These are phyloP conservation scores for Castanospermum australe DNA, from an alignment of 306 rosid genomes.

Conservation along the genomic window DNA sequence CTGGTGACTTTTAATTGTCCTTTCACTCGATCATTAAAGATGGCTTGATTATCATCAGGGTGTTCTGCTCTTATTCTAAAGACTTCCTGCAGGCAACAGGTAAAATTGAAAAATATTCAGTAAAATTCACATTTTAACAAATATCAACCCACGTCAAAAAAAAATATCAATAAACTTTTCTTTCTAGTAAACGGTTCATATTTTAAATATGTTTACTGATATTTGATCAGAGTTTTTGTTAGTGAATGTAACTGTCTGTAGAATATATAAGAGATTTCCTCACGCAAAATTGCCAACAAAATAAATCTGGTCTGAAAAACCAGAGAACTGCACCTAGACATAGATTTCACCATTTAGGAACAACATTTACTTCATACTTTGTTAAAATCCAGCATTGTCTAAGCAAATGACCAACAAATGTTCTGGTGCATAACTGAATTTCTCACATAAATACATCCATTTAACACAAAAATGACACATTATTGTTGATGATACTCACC, in stretches of 20 bases:
- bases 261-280: background rate
- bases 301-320: background rate
- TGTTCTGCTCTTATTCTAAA: slow-evolving; percentile 56
- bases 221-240: background rate
- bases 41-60: slow-evolving; percentile 59
- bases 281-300: background rate
- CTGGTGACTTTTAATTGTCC: slow-evolving; percentile 71
- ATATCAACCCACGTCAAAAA: too few relatives aligned
- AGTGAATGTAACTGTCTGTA: background rate
- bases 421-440: background rate
- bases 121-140: background rate
- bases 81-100: slow-evolving; percentile 51
- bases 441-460: background rate
- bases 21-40: slow-evolving; percentile 63
- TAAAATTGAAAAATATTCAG: slow-evolving; percentile 15
- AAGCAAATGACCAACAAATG: background rate
- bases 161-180: background rate
- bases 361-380: background rate
- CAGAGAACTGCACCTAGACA: background rate
- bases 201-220: background rate
- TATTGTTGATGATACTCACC: background rate
- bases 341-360: background rate
- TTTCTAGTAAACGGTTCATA: background rate
- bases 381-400: background rate
- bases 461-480: background rate